Evolutionary conservation across 495 filamentous ascomycete species (phyloP).

Genomic region (Xylaria nigripes): DNA sequence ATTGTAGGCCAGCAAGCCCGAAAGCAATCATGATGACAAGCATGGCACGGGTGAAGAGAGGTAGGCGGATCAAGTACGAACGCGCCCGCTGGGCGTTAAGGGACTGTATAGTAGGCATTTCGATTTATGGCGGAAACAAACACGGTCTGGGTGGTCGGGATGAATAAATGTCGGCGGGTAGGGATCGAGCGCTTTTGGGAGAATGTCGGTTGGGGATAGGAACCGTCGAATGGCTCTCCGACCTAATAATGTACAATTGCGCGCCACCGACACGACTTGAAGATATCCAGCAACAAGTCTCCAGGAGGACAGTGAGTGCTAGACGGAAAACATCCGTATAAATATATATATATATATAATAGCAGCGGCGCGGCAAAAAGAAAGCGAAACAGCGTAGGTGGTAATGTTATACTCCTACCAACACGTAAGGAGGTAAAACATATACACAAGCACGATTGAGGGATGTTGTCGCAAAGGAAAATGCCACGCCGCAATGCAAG

Average conservation of each 20-base stretch:
- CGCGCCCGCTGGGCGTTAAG: slow-evolving; percentile 38
- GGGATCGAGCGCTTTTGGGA: background rate
- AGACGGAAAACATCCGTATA: background rate
- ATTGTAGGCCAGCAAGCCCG: slow-evolving; percentile 58
- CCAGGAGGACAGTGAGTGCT: background rate
- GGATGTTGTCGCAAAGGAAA: slow-evolving; percentile 2
- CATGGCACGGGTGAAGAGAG: slow-evolving; percentile 74
- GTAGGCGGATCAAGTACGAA: slow-evolving; percentile 75
- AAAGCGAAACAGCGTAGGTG: background rate
- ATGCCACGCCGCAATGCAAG: slow-evolving; percentile 5
- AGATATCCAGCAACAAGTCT: background rate
- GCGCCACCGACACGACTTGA: background rate
- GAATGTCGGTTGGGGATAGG: background rate
- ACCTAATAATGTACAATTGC: background rate
- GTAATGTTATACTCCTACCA: background rate
- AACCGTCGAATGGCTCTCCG: background rate
- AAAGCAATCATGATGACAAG: slow-evolving; percentile 58
- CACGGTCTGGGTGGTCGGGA: background rate
- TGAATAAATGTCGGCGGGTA: background rate
- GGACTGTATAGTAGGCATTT: slow-evolving; percentile 33
- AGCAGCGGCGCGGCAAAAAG: background rate
- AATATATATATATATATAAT: background rate
- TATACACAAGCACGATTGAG: background rate
- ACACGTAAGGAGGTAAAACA: background rate
- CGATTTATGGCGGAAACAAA: background rate